Evolutionary conservation across 2,329 filamentous ascomycete species (phyloP).

Genomic region (Fusarium albidum): DNA sequence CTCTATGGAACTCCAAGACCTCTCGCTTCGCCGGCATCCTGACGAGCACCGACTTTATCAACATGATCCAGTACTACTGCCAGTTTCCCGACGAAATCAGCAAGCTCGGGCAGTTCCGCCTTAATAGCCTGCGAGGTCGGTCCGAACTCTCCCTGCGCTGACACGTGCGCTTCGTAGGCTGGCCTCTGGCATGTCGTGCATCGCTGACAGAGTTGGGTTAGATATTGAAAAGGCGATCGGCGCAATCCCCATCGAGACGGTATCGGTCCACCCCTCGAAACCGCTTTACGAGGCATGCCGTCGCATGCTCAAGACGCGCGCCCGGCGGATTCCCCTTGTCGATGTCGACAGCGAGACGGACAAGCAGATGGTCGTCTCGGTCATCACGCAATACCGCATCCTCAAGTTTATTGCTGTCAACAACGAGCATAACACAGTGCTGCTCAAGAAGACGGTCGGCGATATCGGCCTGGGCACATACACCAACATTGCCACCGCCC

Average conservation of each 20-base stretch:
- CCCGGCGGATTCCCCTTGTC: slow-evolving; percentile 90
- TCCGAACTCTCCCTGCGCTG: neutral
- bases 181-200: neutral
- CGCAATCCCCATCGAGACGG: slow-evolving; percentile 88
- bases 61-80: slow-evolving; percentile 99
- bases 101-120: slow-evolving; percentile 90
- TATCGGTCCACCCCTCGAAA: slow-evolving; percentile 90
- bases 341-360: slow-evolving; percentile 95
- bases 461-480: slow-evolving; percentile 91
- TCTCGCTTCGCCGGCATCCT: slow-evolving; percentile 94
- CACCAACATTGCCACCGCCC: slow-evolving; percentile 78
- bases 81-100: slow-evolving; percentile 91
- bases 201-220: slow-evolving; percentile 48
- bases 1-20: slow-evolving; percentile 93
- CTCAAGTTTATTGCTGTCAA: slow-evolving; percentile 99
- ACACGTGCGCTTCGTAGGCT: too few relatives aligned
- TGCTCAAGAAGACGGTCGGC: slow-evolving; percentile 84
- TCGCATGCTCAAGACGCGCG: slow-evolving; percentile 92
- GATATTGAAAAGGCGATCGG: slow-evolving; percentile 96
- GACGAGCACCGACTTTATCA: slow-evolving; percentile 97
- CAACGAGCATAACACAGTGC: slow-evolving; percentile 81
- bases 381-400: slow-evolving; percentile 97
- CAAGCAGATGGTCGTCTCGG: slow-evolving; percentile 91
- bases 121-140: slow-evolving; percentile 88
- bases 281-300: slow-evolving; percentile 96